These are phyloP conservation scores for Sarocladium kiliense DNA, from an alignment of 2,329 filamentous ascomycete species.

Conservation along the genomic window DNA sequence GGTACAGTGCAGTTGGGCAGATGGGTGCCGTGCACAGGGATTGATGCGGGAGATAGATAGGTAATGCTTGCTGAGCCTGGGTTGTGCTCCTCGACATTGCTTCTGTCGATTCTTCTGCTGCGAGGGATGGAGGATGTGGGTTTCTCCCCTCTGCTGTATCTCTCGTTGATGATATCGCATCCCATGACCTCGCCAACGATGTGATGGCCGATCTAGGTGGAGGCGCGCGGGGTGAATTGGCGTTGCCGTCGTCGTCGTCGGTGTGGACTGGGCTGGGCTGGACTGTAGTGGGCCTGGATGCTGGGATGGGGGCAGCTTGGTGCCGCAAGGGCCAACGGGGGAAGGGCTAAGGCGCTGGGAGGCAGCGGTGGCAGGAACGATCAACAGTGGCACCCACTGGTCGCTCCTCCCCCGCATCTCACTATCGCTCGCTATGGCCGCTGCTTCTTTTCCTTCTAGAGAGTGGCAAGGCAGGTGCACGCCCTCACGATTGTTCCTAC, in stretches of 20 bases:
- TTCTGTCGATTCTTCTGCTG: no score
- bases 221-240: not conserved
- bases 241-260: not conserved
- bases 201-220: not conserved
- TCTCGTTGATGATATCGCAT: not conserved
- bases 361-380: not conserved
- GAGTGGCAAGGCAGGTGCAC: no score
- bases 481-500: not conserved
- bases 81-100: no score
- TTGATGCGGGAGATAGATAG: not conserved
- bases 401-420: conserved; percentile 5
- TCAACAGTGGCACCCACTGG: not conserved
- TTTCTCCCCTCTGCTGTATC: not conserved
- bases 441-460: not conserved
- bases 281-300: not conserved
- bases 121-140: no score
- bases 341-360: not conserved
- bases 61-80: no score
- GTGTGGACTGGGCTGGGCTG: conserved; percentile 1
- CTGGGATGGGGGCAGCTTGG: not conserved
- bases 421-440: not conserved
- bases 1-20: not conserved
- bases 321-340: not conserved
- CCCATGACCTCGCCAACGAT: not conserved
- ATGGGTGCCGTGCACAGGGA: not conserved